Conservation (phyloP, 805 yeast genomes). For the Allodekkera sacchari region DNA sequence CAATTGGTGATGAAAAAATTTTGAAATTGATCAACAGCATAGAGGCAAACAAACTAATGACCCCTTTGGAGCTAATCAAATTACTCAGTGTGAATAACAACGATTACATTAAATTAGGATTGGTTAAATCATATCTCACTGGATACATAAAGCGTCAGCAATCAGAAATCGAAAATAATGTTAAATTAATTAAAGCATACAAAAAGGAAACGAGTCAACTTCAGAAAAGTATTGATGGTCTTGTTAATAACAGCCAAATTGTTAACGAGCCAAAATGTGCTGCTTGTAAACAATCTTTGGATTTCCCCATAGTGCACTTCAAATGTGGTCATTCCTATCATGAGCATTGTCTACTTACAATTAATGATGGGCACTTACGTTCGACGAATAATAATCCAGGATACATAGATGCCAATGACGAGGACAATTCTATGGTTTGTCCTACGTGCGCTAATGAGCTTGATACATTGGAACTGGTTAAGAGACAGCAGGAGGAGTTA, state of each 20-base stretch:
- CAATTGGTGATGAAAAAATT: constrained; percentile 45
- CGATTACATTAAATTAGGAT: constrained; percentile 51
- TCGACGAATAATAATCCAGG: not conserved
- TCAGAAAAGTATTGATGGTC: constrained; percentile 41
- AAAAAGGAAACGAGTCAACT: constrained; percentile 54
- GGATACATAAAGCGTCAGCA: constrained; percentile 52
- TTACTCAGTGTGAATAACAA: constrained; percentile 53
- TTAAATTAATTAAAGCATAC: constrained; percentile 58
- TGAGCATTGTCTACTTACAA: constrained; percentile 47
- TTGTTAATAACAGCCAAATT: constrained; percentile 38
- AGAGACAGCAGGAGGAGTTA: constrained; percentile 51
- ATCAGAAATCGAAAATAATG: constrained; percentile 61
- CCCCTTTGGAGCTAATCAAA: constrained; percentile 74
- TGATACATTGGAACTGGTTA: constrained; percentile 53
- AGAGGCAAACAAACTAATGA: constrained; percentile 42
- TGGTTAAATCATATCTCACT: constrained; percentile 60
- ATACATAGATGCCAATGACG: not conserved
- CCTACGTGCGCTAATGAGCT: constrained; percentile 71
- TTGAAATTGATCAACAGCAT: constrained; percentile 44
- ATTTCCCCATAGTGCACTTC: constrained; percentile 76
- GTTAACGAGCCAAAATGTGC: constrained; percentile 56
- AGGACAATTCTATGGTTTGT: constrained; percentile 35
- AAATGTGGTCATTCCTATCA: constrained; percentile 84
- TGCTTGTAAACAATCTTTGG: constrained; percentile 56
- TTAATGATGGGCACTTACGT: constrained; percentile 11